phyloP scores from a whole-genome alignment of 2,329 filamentous ascomycete genomes.

The Monilinia aucupariae region DNA sequence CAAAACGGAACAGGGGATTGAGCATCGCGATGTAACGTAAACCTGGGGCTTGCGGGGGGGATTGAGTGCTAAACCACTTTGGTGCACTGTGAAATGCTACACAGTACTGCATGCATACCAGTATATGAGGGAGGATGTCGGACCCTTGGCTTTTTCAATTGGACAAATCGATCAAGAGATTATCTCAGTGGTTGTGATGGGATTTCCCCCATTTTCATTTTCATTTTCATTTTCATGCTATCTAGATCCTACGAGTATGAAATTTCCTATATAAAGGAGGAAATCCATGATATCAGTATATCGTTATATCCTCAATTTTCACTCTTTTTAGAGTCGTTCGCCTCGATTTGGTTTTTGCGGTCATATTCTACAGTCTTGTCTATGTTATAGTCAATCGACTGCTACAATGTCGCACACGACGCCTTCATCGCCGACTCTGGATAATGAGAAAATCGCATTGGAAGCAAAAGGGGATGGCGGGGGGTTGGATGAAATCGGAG shows the following conservation, averaged over 20 bases:
- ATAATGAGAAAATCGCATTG: neutral
- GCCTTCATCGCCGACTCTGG: neutral
- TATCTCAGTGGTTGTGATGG: neutral
- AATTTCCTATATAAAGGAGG: no score
- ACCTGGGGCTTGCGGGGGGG: neutral
- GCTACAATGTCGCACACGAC: neutral
- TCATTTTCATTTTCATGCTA: conserved; percentile 3
- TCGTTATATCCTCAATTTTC: neutral
- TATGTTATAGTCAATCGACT: neutral
- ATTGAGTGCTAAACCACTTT: neutral
- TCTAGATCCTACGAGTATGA: neutral
- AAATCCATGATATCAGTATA: neutral
- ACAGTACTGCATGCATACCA: no score
- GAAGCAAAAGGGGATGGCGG: neutral
- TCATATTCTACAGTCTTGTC: neutral
- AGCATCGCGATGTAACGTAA: neutral
- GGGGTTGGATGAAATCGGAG: no score
- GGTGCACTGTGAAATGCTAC: neutral
- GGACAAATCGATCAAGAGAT: neutral
- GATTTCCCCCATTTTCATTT: no score
- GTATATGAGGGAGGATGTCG: neutral
- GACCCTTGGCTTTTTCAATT: neutral
- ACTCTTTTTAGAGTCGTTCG: no score
- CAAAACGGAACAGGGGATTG: neutral
- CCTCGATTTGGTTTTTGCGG: neutral